Evolutionary conservation across 768 basidiomycete species (phyloP).

Genomic region (Udeniomyces megalosporus): DNA sequence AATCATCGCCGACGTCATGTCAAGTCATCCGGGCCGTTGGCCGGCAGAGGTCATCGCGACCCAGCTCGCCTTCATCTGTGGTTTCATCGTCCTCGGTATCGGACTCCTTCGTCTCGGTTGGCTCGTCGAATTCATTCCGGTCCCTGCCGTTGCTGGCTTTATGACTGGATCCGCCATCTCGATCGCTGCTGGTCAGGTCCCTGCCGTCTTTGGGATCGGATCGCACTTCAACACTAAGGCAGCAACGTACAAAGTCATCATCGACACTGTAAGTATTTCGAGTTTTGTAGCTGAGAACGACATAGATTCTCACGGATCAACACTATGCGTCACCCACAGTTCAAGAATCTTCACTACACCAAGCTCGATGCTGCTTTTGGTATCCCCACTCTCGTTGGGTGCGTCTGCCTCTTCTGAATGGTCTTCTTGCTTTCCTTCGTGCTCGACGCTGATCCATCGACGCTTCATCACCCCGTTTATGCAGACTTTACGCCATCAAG

Average conservation of each 20-base stretch:
- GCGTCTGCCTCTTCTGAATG: too few species aligned
- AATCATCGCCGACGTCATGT: conserved; percentile 53
- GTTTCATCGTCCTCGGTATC: conserved; percentile 65
- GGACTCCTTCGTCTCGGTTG: conserved; percentile 81
- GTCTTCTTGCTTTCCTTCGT: too few species aligned
- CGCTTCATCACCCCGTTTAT: too few species aligned
- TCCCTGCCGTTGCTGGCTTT: conserved; percentile 30
- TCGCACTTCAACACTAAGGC: conserved; percentile 38
- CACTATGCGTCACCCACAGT: too few species aligned
- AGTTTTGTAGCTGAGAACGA: too few species aligned
- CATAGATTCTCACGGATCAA: too few species aligned
- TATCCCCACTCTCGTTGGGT: conserved; percentile 50
- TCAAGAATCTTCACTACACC: conserved; percentile 60
- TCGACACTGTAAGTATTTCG: too few species aligned
- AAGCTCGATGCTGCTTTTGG: conserved; percentile 81
- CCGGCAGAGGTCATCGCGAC: conserved; percentile 60
- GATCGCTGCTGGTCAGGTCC: conserved; percentile 33
- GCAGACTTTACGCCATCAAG: conserved; percentile 29
- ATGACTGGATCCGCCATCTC: conserved; percentile 75
- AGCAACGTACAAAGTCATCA: conserved; percentile 9
- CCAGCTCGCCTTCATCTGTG: conserved; percentile 56
- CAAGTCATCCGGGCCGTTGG: conserved; percentile 34
- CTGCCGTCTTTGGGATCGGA: conserved; percentile 71
- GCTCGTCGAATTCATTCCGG: conserved; percentile 85
- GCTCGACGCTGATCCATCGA: too few species aligned